phyloP scores from a whole-genome alignment of 2,329 filamentous ascomycete species.

The Epichloe gansuensis region DNA sequence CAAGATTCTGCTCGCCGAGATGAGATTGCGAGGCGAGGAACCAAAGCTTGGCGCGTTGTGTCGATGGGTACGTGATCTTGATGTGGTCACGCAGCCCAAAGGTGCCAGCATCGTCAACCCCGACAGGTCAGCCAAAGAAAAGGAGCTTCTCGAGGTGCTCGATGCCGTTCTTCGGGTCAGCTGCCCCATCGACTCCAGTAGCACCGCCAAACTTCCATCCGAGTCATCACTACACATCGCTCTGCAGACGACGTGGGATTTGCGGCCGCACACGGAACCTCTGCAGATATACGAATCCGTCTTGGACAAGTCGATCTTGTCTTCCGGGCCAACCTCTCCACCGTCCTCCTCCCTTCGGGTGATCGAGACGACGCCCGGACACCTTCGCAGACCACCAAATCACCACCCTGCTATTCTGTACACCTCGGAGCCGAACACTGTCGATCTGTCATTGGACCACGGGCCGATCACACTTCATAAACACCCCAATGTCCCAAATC shows the following conservation, averaged over 20 bases:
- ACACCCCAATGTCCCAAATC: slow-evolving; percentile 49
- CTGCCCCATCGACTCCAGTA: slow-evolving; percentile 42
- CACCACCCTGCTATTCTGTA: slow-evolving; percentile 54
- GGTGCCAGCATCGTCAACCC: slow-evolving; percentile 20
- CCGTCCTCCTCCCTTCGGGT: slow-evolving; percentile 30
- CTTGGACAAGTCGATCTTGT: slow-evolving; percentile 41
- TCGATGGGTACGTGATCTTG: slow-evolving; percentile 59
- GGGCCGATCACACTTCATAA: slow-evolving; percentile 40
- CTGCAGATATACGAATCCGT: slow-evolving; percentile 43
- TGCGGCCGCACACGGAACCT: slow-evolving; percentile 30
- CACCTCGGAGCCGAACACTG: slow-evolving; percentile 43
- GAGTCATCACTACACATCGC: slow-evolving; percentile 35
- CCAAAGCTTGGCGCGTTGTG: slow-evolving; percentile 57
- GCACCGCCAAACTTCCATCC: slow-evolving; percentile 17
- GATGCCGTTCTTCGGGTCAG: slow-evolving; percentile 52
- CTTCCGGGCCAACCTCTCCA: slow-evolving; percentile 20
- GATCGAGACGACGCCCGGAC: slow-evolving; percentile 48
- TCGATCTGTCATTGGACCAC: slow-evolving; percentile 32
- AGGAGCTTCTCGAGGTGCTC: slow-evolving; percentile 45
- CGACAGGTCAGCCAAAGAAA: slow-evolving; percentile 31
- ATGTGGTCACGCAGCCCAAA: slow-evolving; percentile 47
- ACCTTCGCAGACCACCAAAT: slow-evolving; percentile 53
- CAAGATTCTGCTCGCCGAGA: slow-evolving; percentile 52
- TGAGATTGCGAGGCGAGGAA: slow-evolving; percentile 51
- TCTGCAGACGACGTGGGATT: slow-evolving; percentile 48